A percentile compares a stretch with the other conserved stretches of the same genome.
phyloP scores from a whole-genome alignment of 768 basidiomycete genomes.

The Lactifluus echinatus region DNA sequence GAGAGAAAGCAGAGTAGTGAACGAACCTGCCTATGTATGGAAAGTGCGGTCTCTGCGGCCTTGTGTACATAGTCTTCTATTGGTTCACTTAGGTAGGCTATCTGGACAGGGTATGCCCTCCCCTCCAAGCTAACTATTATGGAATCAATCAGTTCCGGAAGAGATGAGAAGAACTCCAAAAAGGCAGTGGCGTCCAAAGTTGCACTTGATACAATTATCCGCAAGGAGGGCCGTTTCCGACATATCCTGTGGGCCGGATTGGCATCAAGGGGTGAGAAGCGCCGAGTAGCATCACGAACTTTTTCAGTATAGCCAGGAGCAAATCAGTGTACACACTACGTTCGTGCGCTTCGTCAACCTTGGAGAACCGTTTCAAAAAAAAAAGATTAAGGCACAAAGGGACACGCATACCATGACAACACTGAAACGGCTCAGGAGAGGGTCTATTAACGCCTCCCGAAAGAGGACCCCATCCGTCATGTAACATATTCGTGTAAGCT shows the following conservation, averaged over 20 bases:
- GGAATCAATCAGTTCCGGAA: conserved; percentile 55
- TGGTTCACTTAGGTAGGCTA: conserved; percentile 78
- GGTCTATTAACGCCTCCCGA: conserved; percentile 87
- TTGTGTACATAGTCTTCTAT: conserved; percentile 70
- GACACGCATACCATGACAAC: conserved; percentile 75
- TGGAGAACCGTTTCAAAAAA: background rate
- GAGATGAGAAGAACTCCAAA: conserved; percentile 76
- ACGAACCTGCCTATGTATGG: conserved; percentile 66
- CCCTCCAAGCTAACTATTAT: conserved; percentile 88
- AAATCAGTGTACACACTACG: conserved; percentile 94
- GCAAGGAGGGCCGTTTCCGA: conserved; percentile 79
- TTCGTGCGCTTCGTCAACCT: conserved; percentile 99
- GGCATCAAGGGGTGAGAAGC: background rate
- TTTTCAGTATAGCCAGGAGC: conserved; percentile 85
- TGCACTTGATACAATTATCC: conserved; percentile 91
- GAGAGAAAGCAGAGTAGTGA: background rate
- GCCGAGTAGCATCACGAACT: conserved; percentile 37
- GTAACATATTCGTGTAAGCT: conserved; percentile 84
- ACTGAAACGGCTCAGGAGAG: conserved; percentile 84
- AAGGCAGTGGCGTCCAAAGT: conserved; percentile 91
- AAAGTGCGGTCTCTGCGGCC: conserved; percentile 79
- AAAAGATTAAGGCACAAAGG: background rate
- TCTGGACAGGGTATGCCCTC: conserved; percentile 89
- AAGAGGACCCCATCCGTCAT: conserved; percentile 99
- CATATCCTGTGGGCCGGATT: conserved; percentile 54